phyloP scores from a whole-genome alignment of 2,329 filamentous ascomycete species.

The Xylariaceae sp. region DNA sequence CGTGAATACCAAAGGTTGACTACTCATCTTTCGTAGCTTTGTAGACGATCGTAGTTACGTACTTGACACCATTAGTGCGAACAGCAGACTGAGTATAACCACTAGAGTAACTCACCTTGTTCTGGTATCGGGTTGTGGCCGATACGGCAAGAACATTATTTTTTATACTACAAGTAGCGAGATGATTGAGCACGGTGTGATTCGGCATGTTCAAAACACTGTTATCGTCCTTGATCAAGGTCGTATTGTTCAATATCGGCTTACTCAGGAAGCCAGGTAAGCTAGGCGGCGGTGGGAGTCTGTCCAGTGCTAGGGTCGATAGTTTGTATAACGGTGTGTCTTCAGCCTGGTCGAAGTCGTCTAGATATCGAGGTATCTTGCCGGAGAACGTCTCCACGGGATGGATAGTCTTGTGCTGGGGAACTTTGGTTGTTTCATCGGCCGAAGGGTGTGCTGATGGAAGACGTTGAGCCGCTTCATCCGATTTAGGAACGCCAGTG shows the following conservation, averaged over 20 bases:
- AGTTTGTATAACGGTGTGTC: slow-evolving; percentile 74
- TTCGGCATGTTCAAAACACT: slow-evolving; percentile 97
- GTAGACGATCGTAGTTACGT: slow-evolving; percentile 96
- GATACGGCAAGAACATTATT: slow-evolving; percentile 94
- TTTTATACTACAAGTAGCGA: slow-evolving; percentile 97
- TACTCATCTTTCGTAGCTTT: slow-evolving; percentile 73
- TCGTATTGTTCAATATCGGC: slow-evolving; percentile 89
- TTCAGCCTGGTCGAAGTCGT: slow-evolving; percentile 84
- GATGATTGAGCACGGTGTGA: slow-evolving; percentile 93
- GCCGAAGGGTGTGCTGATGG: slow-evolving; percentile 40
- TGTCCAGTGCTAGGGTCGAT: slow-evolving; percentile 74
- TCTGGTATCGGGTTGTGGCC: slow-evolving; percentile 95
- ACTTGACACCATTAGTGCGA: slow-evolving; percentile 57
- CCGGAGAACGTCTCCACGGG: slow-evolving; percentile 66
- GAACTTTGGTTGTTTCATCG: slow-evolving; percentile 49
- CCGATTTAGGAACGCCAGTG: slow-evolving; percentile 31
- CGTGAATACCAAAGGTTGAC: neutral
- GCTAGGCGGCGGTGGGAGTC: slow-evolving; percentile 79
- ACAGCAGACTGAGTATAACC: slow-evolving; percentile 39
- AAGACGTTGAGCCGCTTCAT: slow-evolving; percentile 35
- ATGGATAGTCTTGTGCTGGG: slow-evolving; percentile 58
- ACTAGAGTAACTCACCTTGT: slow-evolving; percentile 66
- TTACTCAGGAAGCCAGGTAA: slow-evolving; percentile 91
- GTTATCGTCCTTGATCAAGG: slow-evolving; percentile 95
- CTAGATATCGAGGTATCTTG: slow-evolving; percentile 80